Conservation (phyloP, 192 early-diverging fungal species). For the Backusella psychrophila region DNA sequence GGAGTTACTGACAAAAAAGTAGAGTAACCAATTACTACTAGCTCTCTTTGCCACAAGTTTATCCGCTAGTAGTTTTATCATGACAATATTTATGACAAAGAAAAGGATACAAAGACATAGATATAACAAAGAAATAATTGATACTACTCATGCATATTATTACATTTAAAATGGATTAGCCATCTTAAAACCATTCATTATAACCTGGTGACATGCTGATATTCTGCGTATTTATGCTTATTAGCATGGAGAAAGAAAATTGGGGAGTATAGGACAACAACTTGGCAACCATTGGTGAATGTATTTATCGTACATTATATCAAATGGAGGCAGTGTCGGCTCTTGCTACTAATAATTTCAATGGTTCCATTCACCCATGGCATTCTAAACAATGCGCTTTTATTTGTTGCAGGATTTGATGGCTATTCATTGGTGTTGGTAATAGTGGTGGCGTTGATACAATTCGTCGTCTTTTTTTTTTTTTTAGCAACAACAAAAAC, state of each 20-base stretch:
- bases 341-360: background rate
- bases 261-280: background rate
- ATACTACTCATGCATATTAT: background rate
- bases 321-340: background rate
- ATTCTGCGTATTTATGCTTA: background rate
- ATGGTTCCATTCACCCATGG: background rate
- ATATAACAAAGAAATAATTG: background rate
- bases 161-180: background rate
- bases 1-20: background rate
- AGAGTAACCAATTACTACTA: conserved; percentile 4
- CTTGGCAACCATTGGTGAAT: background rate
- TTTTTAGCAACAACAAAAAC: background rate
- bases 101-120: background rate
- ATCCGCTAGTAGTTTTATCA: background rate
- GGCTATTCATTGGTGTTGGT: background rate
- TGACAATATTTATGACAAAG: background rate
- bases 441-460: background rate
- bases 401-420: background rate
- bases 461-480: background rate
- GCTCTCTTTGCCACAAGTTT: background rate
- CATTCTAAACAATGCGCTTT: background rate
- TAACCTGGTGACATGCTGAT: background rate
- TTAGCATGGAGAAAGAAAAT: background rate
- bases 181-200: background rate
- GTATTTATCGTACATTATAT: background rate